Percentiles rank a stretch among this genome's conserved stretches.
Conservation (phyloP, 108 stramenopile species). For the Fragilariopsis cylindrus region DNA sequence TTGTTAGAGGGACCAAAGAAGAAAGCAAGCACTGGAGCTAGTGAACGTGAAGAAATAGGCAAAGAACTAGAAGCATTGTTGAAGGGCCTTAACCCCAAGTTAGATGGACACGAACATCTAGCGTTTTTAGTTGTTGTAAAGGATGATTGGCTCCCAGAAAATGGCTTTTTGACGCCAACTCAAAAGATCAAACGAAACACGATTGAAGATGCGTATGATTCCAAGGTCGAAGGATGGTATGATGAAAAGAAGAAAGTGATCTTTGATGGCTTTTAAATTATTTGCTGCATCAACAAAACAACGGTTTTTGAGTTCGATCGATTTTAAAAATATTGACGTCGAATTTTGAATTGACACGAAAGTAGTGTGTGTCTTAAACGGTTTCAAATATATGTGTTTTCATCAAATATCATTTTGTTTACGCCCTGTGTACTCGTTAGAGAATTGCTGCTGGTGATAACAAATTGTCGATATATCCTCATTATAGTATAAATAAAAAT, state of each 20-base stretch:
- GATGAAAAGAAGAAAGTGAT: conserved; percentile 66
- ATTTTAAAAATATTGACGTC: too few species aligned
- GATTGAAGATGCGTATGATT: conserved; percentile 67
- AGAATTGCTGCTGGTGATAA: too few species aligned
- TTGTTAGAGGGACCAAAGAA: conserved; percentile 57
- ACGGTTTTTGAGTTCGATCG: too few species aligned
- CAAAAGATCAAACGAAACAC: conserved; percentile 76
- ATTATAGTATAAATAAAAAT: too few species aligned
- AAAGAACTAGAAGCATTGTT: conserved; percentile 56
- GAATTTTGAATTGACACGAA: too few species aligned
- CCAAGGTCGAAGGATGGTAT: conserved; percentile 71
- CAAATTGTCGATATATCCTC: too few species aligned
- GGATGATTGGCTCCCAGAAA: conserved; percentile 82
- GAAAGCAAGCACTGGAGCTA: conserved; percentile 37
- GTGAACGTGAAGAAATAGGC: conserved; percentile 48
- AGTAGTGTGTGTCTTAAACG: too few species aligned
- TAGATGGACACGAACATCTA: conserved; percentile 68
- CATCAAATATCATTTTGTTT: too few species aligned
- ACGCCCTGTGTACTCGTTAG: too few species aligned
- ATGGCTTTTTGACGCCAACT: conserved; percentile 80
- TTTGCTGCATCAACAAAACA: neutral
- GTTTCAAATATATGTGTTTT: too few species aligned
- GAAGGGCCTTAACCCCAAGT: conserved; percentile 47
- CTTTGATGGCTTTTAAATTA: conserved; percentile 47
- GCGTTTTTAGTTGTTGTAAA: conserved; percentile 72